Evolutionary conservation across 768 basidiomycete species (phyloP).

Genomic region (Naganishia vishniacii): DNA sequence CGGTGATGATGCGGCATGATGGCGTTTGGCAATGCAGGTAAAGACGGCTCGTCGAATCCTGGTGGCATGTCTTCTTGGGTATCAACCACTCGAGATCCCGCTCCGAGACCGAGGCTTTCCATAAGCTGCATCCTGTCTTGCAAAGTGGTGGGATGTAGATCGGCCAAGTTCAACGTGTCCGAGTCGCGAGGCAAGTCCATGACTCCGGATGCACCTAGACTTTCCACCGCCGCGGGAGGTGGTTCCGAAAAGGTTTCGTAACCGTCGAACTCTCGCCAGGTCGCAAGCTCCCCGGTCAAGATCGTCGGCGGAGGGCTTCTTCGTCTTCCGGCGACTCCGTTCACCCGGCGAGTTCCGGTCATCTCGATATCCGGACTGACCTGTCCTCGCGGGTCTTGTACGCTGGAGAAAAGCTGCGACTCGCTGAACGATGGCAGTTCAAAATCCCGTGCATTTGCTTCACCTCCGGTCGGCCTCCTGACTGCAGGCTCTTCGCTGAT

Average conservation of each 20-base stretch:
- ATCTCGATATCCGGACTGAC: not conserved
- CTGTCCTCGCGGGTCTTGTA: not conserved
- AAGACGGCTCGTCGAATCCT: constrained; percentile 47
- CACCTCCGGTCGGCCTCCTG: constrained; percentile 18
- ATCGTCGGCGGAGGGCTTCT: constrained; percentile 15
- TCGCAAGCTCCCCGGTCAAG: constrained; percentile 23
- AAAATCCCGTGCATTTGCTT: not conserved
- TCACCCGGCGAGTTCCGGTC: too few species aligned
- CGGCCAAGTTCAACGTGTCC: constrained; percentile 27
- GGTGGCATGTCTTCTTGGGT: constrained; percentile 48
- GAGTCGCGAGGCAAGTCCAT: constrained; percentile 41
- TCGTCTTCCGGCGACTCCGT: not conserved
- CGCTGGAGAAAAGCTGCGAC: not conserved
- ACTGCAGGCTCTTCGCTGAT: constrained; percentile 36
- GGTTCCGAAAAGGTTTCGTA: constrained; percentile 47
- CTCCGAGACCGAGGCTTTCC: constrained; percentile 45
- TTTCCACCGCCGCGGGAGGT: constrained; percentile 39
- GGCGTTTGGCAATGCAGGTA: constrained; percentile 43
- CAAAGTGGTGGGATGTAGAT: constrained; percentile 25
- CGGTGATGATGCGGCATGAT: constrained; percentile 24
- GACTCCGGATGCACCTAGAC: constrained; percentile 38
- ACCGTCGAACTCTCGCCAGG: constrained; percentile 41
- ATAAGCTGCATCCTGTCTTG: constrained; percentile 28
- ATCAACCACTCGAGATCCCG: constrained; percentile 46
- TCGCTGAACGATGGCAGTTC: constrained; percentile 25